These are phyloP conservation scores for Colletotrichum lentis DNA, from an alignment of 2,329 filamentous ascomycete species.

Conservation along the genomic window DNA sequence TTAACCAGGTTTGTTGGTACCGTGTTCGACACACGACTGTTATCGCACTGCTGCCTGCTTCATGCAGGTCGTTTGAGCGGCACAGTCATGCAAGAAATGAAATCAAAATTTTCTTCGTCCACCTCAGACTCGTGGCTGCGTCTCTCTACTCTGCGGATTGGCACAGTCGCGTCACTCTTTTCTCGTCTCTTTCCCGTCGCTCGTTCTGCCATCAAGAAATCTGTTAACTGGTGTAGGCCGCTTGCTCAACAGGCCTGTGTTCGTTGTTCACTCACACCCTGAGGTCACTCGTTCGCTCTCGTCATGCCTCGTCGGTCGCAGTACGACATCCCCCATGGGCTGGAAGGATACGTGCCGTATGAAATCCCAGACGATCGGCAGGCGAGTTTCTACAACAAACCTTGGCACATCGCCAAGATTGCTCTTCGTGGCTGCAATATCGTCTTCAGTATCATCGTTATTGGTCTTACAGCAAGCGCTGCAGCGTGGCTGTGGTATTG, in stretches of 20 bases:
- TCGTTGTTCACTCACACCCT: neutral
- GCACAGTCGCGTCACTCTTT: neutral
- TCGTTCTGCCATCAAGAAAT: neutral
- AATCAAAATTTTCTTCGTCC: conserved; percentile 6
- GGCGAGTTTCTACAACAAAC: conserved; percentile 29
- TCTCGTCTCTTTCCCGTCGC: neutral
- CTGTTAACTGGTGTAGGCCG: neutral
- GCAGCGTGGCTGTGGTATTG: neutral
- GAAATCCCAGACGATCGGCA: conserved; percentile 14
- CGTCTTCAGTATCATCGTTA: conserved; percentile 40
- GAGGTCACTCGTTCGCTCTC: neutral
- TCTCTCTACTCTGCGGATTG: conserved; percentile 6
- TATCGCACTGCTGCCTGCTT: conserved; percentile 7
- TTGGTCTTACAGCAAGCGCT: conserved; percentile 26
- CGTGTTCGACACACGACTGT: conserved; percentile 1
- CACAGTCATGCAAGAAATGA: conserved; percentile 31
- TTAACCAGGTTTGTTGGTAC: neutral
- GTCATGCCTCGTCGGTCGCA: conserved; percentile 16
- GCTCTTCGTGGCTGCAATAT: conserved; percentile 44
- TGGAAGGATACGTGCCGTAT: conserved; percentile 27
- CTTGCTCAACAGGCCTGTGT: neutral
- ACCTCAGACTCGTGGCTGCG: neutral
- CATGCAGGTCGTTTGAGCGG: conserved; percentile 18
- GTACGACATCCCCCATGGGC: conserved; percentile 5
- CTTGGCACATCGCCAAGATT: conserved; percentile 46